phyloP scores from a whole-genome alignment of 768 basidiomycete genomes.

The Macrolepiota fuliginosa region DNA sequence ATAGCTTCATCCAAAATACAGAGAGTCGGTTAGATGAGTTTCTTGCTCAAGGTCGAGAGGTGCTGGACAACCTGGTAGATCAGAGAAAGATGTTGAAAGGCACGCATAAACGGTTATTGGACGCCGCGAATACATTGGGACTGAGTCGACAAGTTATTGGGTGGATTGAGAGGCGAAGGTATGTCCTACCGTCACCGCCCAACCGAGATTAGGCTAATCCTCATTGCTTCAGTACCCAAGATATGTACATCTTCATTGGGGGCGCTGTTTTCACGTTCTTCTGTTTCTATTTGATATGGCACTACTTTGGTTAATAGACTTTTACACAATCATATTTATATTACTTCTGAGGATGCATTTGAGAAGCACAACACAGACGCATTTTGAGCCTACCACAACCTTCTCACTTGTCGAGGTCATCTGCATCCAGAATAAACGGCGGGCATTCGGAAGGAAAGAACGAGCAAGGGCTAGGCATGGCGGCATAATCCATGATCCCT shows the following conservation, averaged over 20 bases:
- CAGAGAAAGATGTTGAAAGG: constrained; percentile 94
- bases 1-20: constrained; percentile 84
- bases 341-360: not conserved
- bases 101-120: constrained; percentile 82
- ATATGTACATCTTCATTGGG: constrained; percentile 89
- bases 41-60: constrained; percentile 88
- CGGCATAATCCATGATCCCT: no score
- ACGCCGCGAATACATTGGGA: constrained; percentile 93
- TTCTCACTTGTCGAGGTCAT: no score
- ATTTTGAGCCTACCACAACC: no score
- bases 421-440: no score
- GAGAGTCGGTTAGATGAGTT: constrained; percentile 86
- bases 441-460: no score
- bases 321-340: not conserved
- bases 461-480: no score
- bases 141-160: constrained; percentile 92
- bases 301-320: constrained; percentile 65
- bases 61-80: constrained; percentile 87
- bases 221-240: constrained; percentile 67
- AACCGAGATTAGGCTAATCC: constrained; percentile 1
- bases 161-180: constrained; percentile 97
- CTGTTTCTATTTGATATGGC: constrained; percentile 92
- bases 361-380: no score
- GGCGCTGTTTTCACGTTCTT: constrained; percentile 88
- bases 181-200: constrained; percentile 22